Evolutionary conservation across 2,329 filamentous ascomycete species (phyloP).

Genomic region (Ophiosphaerella herpotricha): DNA sequence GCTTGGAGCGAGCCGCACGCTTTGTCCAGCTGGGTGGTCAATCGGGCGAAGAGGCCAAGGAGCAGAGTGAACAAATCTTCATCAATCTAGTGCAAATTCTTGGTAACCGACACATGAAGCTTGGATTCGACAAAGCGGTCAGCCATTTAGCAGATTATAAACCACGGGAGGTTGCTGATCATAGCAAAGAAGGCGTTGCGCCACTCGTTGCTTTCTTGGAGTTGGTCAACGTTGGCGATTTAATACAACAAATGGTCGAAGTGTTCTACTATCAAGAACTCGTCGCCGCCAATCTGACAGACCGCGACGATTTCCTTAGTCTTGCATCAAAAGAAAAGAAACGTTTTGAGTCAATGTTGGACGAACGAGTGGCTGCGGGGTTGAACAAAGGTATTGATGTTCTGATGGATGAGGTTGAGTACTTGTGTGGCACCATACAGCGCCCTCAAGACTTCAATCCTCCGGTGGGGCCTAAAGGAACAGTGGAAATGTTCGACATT

Average conservation of each 20-base stretch:
- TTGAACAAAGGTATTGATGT: slow-evolving; percentile 98
- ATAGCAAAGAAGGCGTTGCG: slow-evolving; percentile 75
- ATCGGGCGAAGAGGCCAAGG: slow-evolving; percentile 78
- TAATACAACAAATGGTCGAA: slow-evolving; percentile 98
- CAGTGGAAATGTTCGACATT: slow-evolving; percentile 56
- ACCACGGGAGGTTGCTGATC: slow-evolving; percentile 77
- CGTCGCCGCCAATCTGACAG: slow-evolving; percentile 77
- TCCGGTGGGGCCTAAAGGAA: slow-evolving; percentile 42
- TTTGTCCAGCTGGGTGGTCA: slow-evolving; percentile 82
- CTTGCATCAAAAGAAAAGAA: slow-evolving; percentile 94
- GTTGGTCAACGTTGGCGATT: slow-evolving; percentile 94
- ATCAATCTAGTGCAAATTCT: slow-evolving; percentile 81
- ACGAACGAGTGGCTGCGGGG: slow-evolving; percentile 93
- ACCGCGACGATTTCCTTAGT: slow-evolving; percentile 93
- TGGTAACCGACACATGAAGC: slow-evolving; percentile 83
- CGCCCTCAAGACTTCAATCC: slow-evolving; percentile 90
- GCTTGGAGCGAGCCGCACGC: slow-evolving; percentile 80
- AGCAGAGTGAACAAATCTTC: slow-evolving; percentile 90
- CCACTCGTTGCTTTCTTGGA: slow-evolving; percentile 95
- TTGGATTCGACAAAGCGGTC: slow-evolving; percentile 93
- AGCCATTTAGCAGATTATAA: slow-evolving; percentile 90
- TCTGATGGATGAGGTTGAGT: slow-evolving; percentile 97
- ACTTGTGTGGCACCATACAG: slow-evolving; percentile 87
- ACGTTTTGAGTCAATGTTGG: slow-evolving; percentile 97
- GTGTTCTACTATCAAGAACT: slow-evolving; percentile 98